Base-by-base conservation (phyloP, 148 eudicot genomes). In the Chenopodium album region DNA sequence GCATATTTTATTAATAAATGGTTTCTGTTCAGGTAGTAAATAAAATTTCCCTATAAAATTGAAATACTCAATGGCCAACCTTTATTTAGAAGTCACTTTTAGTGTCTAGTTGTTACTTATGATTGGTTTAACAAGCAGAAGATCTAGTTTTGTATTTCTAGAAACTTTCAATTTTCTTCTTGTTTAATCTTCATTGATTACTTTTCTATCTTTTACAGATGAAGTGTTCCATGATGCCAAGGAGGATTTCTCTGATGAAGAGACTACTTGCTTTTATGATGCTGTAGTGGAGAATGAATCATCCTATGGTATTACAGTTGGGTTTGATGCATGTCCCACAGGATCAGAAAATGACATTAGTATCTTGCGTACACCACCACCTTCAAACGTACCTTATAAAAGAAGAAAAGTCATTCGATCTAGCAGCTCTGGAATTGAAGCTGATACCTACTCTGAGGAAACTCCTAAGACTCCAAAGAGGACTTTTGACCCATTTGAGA, bases 211-310 rank as follows among this genome's bases (percentile, higher is more conserved):
- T 83, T 80, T 71, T 83, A 72, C 91, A 94, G 99, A 91, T 77
- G 97, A 92, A 62, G 89, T 87, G 48, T 96, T 90, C 83, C 88
- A 88, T 77, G 98, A 96, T 82, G 93, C 94, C 72, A 82, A 82
- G 67, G 94, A 94, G 76, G 87, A 85, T 77, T 89, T 92, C 78
- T 79, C 93, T 19, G 88, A 84, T 77, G 90, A 89, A 26, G 88
- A 86, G 68, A 77, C 62, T 81, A 63, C 67, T 46, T 68, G 81
- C 82, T 83, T 32, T 66, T 63, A 87, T 44, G 80, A 85, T 77
- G 80, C 76, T 56, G 59, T 79, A 80, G 59, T 63, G 72, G 93
- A 69, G 72, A 88, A 84, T 79, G 90, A 83, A 67, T 88, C 89
- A 59, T 83, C 86, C 26, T 81, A 81, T 87, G 84, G 85, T 64